phyloP scores from a whole-genome alignment of 345 rosid genomes.

The Microcos paniculata region DNA sequence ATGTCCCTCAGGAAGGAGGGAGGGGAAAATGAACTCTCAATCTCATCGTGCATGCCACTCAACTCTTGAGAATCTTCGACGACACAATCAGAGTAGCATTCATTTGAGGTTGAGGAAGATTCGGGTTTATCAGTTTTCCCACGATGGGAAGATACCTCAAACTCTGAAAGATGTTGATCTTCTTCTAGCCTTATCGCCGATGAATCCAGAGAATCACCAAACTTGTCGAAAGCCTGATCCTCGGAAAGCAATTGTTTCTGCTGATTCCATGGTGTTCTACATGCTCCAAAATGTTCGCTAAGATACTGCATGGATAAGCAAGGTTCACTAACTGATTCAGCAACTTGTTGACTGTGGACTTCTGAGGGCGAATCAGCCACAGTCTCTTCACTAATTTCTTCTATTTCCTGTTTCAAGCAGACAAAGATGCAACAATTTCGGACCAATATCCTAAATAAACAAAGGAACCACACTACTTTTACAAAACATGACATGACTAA shows the following conservation, averaged over 20 bases:
- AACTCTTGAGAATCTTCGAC: constrained; percentile 34
- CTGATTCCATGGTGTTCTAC: constrained; percentile 15
- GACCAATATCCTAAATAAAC: constrained; percentile 2
- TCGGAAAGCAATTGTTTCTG: constrained; percentile 18
- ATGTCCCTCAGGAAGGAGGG: neutral
- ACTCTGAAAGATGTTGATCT: constrained; percentile 4
- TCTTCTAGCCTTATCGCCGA: constrained; percentile 18
- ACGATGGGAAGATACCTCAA: constrained; percentile 9
- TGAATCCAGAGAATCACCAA: constrained; percentile 25
- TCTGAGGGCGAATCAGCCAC: constrained; percentile 27
- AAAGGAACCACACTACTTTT: neutral
- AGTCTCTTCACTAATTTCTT: constrained; percentile 35
- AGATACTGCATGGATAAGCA: neutral
- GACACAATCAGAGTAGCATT: constrained; percentile 9
- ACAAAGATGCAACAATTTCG: neutral
- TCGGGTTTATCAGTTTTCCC: neutral
- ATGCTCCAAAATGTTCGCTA: neutral
- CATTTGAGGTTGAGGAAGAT: constrained; percentile 12
- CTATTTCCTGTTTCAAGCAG: constrained; percentile 46
- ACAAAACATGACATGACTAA: neutral
- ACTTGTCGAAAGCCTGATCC: constrained; percentile 21
- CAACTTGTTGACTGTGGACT: constrained; percentile 13
- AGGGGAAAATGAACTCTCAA: neutral
- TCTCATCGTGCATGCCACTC: constrained; percentile 2
- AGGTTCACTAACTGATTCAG: constrained; percentile 9